A percentile compares a stretch with the other conserved stretches of the same genome.
Conservation (phyloP, 768 basidiomycete species). For the Austroboletus eburneus region DNA sequence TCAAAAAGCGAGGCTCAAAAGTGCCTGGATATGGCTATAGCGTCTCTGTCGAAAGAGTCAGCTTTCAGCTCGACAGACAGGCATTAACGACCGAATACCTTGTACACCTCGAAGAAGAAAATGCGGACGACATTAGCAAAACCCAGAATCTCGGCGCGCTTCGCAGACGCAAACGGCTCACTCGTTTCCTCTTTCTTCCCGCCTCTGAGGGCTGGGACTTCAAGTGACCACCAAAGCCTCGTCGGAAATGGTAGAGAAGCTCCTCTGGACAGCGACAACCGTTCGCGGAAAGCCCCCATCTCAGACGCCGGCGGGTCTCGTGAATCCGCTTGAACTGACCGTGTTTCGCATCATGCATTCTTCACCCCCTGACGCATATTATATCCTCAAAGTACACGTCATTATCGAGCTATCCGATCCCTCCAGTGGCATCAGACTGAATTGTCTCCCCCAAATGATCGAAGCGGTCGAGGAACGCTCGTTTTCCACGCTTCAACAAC, state of each 20-base stretch:
- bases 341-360: slow-evolving; percentile 71
- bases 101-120: slow-evolving; percentile 62
- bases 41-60: slow-evolving; percentile 71
- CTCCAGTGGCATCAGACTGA: slow-evolving; percentile 76
- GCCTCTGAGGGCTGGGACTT: slow-evolving; percentile 80
- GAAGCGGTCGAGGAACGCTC: slow-evolving; percentile 63
- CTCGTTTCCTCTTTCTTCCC: slow-evolving; percentile 73
- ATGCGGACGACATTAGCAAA: slow-evolving; percentile 15
- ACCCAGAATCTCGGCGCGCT: slow-evolving; percentile 64
- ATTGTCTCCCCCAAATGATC: slow-evolving; percentile 74
- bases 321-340: slow-evolving; percentile 46
- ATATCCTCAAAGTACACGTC: slow-evolving; percentile 75
- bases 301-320: slow-evolving; percentile 28
- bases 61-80: slow-evolving; percentile 79
- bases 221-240: slow-evolving; percentile 74
- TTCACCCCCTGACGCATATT: slow-evolving; percentile 64
- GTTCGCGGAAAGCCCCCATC: slow-evolving; percentile 38
- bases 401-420: slow-evolving; percentile 77
- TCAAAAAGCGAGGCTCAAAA: slow-evolving; percentile 66
- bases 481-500: slow-evolving; percentile 38
- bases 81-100: slow-evolving; percentile 81
- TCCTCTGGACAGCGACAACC: slow-evolving; percentile 71
- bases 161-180: slow-evolving; percentile 65
- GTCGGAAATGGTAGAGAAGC: slow-evolving; percentile 61
- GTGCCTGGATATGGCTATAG: slow-evolving; percentile 78